phyloP scores from a whole-genome alignment of 306 rosid genomes.

The Vigna unguiculata region DNA sequence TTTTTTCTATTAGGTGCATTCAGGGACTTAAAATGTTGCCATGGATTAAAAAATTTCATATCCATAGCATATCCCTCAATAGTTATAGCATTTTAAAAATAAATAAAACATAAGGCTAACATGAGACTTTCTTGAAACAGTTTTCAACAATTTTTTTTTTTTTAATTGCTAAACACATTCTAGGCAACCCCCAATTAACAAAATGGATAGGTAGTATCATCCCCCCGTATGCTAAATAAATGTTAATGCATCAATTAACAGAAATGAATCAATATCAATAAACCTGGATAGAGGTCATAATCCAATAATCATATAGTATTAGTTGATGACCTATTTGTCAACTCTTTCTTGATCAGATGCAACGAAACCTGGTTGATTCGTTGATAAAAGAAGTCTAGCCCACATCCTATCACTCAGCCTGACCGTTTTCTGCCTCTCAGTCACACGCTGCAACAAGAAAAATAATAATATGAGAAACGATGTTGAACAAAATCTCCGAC shows the following conservation, averaged over 20 bases:
- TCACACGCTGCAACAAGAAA: slow-evolving; percentile 75
- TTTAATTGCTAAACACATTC: neutral
- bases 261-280: slow-evolving; percentile 7
- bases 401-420: slow-evolving; percentile 82
- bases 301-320: slow-evolving; percentile 30
- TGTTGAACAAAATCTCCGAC: neutral
- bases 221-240: neutral
- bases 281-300: slow-evolving; percentile 42
- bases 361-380: slow-evolving; percentile 89
- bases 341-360: slow-evolving; percentile 45
- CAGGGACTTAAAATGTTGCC: neutral
- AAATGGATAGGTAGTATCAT: neutral
- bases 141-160: neutral
- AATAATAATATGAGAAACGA: neutral
- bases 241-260: slow-evolving; percentile 31
- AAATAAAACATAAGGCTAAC: neutral
- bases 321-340: slow-evolving; percentile 42
- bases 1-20: neutral
- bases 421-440: slow-evolving; percentile 73
- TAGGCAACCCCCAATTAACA: neutral
- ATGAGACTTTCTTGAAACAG: neutral
- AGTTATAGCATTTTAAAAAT: neutral
- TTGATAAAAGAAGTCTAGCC: slow-evolving; percentile 96
- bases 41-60: neutral
- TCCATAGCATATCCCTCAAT: neutral